Percentiles rank a stretch among this genome's conserved stretches.
These are phyloP conservation scores for Marchantia paleacea DNA, from an alignment of 225 moss, liverwort and hornwort genomes.

Conservation along the genomic window DNA sequence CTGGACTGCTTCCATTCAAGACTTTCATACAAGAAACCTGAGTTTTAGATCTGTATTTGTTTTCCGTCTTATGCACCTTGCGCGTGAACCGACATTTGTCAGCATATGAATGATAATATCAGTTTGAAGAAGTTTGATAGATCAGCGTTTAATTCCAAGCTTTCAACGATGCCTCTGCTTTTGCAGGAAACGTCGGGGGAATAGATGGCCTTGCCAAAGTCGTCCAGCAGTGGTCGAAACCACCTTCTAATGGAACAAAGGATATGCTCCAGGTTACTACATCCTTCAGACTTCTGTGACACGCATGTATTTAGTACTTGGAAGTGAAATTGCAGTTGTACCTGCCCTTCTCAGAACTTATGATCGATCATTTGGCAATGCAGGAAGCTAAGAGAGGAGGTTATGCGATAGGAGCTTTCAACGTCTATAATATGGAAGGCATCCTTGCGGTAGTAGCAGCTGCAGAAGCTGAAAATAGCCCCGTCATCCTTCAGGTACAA, in stretches of 20 bases:
- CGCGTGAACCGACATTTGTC: background rate
- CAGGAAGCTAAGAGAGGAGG: slow-evolving; percentile 80
- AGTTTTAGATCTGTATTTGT: background rate
- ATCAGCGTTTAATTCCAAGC: background rate
- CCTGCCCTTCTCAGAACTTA: background rate
- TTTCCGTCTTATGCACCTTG: background rate
- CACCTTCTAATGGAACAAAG: slow-evolving; percentile 53
- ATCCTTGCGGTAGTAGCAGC: slow-evolving; percentile 89
- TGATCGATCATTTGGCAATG: background rate
- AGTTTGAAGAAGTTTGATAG: no score
- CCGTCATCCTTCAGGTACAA: slow-evolving; percentile 84
- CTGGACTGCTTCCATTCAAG: background rate
- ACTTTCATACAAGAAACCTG: background rate
- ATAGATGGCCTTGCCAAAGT: slow-evolving; percentile 73
- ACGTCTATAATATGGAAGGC: slow-evolving; percentile 91
- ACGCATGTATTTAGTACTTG: background rate
- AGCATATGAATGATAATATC: no score
- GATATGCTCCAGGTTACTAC: slow-evolving; percentile 49
- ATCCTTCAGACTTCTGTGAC: background rate
- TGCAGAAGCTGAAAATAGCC: slow-evolving; percentile 87
- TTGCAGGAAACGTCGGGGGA: slow-evolving; percentile 89
- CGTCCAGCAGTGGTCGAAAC: slow-evolving; percentile 77
- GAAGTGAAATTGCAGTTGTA: background rate
- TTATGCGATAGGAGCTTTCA: slow-evolving; percentile 89
- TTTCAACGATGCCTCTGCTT: background rate